phyloP scores from a whole-genome alignment of 306 rosid genomes.

The Prunus armeniaca region DNA sequence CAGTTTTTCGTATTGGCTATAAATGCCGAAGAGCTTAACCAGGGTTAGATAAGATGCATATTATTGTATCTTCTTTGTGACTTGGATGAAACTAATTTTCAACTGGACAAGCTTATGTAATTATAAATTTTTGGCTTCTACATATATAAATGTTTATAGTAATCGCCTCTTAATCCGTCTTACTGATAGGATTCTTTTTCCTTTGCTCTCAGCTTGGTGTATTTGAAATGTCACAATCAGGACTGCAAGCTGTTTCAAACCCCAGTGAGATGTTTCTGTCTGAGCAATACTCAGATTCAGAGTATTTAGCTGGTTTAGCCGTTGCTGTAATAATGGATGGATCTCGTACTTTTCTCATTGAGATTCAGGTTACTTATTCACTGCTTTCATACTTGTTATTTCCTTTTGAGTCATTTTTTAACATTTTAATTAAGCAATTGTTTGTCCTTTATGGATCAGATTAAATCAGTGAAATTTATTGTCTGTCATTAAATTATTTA shows the following conservation, averaged over 20 bases:
- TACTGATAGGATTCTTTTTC: conserved; percentile 16
- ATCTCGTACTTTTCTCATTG: conserved; percentile 79
- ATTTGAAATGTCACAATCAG: conserved; percentile 79
- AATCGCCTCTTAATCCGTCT: neutral
- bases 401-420: neutral
- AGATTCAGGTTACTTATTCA: conserved; percentile 70
- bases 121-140: neutral
- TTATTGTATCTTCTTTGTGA: neutral
- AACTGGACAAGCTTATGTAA: neutral
- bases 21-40: neutral
- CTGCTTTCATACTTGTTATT: neutral
- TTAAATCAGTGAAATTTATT: neutral
- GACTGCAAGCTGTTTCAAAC: conserved; percentile 67
- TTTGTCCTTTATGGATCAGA: neutral
- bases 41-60: neutral
- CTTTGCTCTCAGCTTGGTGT: conserved; percentile 75
- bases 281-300: conserved; percentile 65
- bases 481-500: neutral
- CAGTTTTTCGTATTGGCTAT: neutral
- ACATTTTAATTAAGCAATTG: neutral
- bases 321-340: conserved; percentile 93
- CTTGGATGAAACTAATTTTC: neutral
- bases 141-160: neutral
- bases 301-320: conserved; percentile 71
- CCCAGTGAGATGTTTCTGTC: conserved; percentile 79